Evolutionary conservation across 495 filamentous ascomycete species (phyloP), one percentile per base, ranked within the genome.

Genomic region (Usnea hakonensis): DNA sequence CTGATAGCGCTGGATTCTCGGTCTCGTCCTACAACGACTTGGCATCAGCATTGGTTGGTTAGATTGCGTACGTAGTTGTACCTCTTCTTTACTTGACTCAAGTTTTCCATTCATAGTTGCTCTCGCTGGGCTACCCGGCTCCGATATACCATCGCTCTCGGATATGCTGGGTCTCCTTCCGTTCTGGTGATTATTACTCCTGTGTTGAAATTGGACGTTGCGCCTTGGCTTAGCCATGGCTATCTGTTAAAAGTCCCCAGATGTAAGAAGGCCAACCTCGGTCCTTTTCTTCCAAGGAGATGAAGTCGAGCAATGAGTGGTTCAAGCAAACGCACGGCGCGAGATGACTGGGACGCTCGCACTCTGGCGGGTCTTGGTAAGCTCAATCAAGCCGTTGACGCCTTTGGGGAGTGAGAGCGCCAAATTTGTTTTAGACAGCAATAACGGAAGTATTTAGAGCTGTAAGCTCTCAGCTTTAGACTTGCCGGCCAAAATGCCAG

Each of bases 121-220:
- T 67, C 77, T 75, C 59, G 74, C 77, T 54, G 79, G 78, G 70
- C 81, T 85, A 67, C 78, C 80, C 21, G 82, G 76, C 63, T 85
- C 86, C 58, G 85, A 87, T 30, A 79, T 79, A 61, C 82, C 87
- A 70, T 94, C 90, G 75, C 89, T 93, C 71, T 95, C 90, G 69
- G 88, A 89, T 69, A 91, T 81, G 78, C 88, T 91, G 28, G 79
- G 74, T 64, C 90, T 81, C 60, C 89, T 83, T 40, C 76, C 76
- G 37, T 79, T 81, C 17, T 81, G 78, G 59, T 77, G 83, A 60
- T 74, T 84, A 64, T 69, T 73, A 46, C 76, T 76, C 57, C 85
- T 79, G 71, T 89, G 85, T 65, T 85, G 84, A 75, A 96, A 96
- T 71, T 90, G 87, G 68, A 96, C 90, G 74, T 86, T 87, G 69